These are phyloP conservation scores for Eragrostis nindensis DNA, from an alignment of 176 grass and related monocot genomes.

Conservation along the genomic window DNA sequence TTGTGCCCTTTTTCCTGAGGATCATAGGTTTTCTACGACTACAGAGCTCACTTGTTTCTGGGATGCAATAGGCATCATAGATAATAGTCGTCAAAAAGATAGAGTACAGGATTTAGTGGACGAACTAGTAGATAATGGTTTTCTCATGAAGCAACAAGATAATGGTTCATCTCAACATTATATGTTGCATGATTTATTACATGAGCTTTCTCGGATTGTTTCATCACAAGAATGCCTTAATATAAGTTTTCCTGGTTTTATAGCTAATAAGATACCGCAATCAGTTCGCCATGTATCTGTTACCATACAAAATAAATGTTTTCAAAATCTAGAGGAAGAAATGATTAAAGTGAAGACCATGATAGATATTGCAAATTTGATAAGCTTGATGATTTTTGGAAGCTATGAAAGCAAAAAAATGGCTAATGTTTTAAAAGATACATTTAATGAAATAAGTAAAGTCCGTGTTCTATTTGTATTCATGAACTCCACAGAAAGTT, in stretches of 20 bases:
- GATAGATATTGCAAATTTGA: constrained; percentile 5
- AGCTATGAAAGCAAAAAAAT: background rate
- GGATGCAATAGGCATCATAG: background rate
- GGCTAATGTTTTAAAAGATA: background rate
- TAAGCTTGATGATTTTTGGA: constrained; percentile 19
- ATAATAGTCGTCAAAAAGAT: background rate
- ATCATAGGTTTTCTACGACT: background rate
- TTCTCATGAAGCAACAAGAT: background rate
- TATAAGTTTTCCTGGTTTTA: background rate
- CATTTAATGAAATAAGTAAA: background rate
- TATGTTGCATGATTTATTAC: constrained; percentile 13
- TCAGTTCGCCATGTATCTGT: constrained; percentile 27
- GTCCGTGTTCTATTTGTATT: constrained; percentile 6
- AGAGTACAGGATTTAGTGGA: background rate
- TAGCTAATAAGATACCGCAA: background rate
- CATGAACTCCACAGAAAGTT: background rate
- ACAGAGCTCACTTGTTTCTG: background rate
- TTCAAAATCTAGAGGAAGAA: background rate
- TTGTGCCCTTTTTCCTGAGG: constrained; percentile 29
- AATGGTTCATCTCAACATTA: background rate
- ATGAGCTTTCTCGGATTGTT: background rate
- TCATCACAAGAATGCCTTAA: constrained; percentile 6
- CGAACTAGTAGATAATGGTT: constrained; percentile 12
- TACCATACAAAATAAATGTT: background rate
- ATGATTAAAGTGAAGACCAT: background rate